Evolutionary conservation across 306 rosid species (phyloP), one percentile per base, ranked within the genome.

Genomic region (Trifolium dubium): DNA sequence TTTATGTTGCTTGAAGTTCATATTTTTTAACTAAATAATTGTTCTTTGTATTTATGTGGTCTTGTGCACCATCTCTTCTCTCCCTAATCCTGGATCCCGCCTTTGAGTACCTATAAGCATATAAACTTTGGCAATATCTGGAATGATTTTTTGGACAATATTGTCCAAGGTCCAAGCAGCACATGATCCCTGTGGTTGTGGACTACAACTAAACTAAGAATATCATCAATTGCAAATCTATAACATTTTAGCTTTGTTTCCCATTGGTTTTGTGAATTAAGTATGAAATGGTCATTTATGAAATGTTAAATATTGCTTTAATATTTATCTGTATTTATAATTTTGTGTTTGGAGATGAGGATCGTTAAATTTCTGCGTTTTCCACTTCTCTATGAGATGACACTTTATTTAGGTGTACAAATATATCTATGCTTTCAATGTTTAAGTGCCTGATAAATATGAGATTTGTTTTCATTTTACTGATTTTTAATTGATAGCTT

Each of bases 31-130:
- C 77, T 34, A 6, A 64, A 70, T 18, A 34, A 4, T 61, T 55
- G 37, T 71, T 81, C 66, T 68, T 5, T 80, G 53, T 40, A 50
- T 51, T 68, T 75, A 8, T 75, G 73, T 55, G 32, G 34, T 69
- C 28, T 7, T 32, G 40, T 19, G 2, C 68, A 46, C 31, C 67
- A 19, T 44, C 35, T 55, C 18, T 41, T 75, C 15, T 55, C 69
- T n/a, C 49, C 49, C 40, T 59, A 47, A 8, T 55, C 40, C 50
- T 44, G 50, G 17, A 19, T 58, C 50, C 29, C 61, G 43, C 49
- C 51, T 32, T 5, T 4, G 43, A 64, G 46, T 53, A 40, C 43
- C 31, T 31, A 54, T 35, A 40, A 74, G 54, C 55, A 28, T 35
- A 18, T 18, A 40, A 59, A 12, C 64, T 79, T 29, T 2, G 7